Evolutionary conservation across 768 basidiomycete genomes (phyloP).

Genomic region (Albatrellus ellisii): DNA sequence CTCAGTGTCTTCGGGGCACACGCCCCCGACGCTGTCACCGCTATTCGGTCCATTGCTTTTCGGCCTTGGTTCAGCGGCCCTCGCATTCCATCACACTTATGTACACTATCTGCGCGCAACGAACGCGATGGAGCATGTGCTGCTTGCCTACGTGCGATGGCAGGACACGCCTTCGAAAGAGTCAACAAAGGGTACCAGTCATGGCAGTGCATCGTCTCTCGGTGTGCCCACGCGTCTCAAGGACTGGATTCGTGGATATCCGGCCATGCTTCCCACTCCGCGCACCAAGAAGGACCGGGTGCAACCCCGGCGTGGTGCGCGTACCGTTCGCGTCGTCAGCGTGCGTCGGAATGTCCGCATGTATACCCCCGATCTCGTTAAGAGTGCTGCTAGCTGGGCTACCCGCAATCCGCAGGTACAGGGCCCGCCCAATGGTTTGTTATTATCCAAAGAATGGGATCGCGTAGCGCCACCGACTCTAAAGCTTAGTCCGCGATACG

Average conservation of each 20-base stretch:
- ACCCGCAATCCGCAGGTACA: conserved; percentile 18
- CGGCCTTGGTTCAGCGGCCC: conserved; percentile 47
- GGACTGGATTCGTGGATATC: conserved; percentile 87
- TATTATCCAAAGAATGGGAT: conserved; percentile 68
- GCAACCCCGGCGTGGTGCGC: conserved; percentile 61
- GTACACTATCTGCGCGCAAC: conserved; percentile 66
- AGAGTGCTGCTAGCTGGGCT: conserved; percentile 40
- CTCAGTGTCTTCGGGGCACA: conserved; percentile 76
- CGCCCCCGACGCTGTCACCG: conserved; percentile 79
- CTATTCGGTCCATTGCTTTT: conserved; percentile 87
- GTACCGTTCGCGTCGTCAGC: conserved; percentile 63
- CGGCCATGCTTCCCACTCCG: conserved; percentile 51
- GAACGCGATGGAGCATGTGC: conserved; percentile 83
- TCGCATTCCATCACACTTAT: conserved; percentile 46
- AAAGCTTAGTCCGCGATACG: conserved; percentile 53
- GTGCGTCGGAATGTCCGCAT: conserved; percentile 75
- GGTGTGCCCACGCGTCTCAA: conserved; percentile 78
- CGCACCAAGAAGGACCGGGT: conserved; percentile 40
- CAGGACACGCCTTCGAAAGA: conserved; percentile 36
- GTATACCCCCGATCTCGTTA: conserved; percentile 79
- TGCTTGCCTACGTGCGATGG: conserved; percentile 84
- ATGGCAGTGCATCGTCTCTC: conserved; percentile 38
- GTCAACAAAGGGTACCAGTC: conserved; percentile 19
- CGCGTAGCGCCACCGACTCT: conserved; percentile 51
- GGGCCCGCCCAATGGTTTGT: conserved; percentile 28